These are phyloP conservation scores for Amanita rubescens DNA, from an alignment of 768 basidiomycete species.

Conservation along the genomic window DNA sequence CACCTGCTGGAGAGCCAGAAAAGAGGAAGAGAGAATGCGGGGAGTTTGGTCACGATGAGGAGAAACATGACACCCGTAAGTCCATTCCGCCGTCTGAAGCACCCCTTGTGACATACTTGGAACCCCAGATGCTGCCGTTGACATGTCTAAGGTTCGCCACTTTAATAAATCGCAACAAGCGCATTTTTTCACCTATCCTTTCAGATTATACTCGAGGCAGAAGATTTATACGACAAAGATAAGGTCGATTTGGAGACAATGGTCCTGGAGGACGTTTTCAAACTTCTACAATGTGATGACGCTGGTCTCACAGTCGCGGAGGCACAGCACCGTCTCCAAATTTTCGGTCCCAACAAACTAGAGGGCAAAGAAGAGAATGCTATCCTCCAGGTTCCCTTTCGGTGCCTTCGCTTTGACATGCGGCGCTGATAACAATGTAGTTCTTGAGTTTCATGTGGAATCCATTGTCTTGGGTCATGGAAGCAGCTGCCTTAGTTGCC, in stretches of 20 bases:
- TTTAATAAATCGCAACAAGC: not conserved
- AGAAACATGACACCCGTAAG: constrained; percentile 63
- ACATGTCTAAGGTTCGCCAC: constrained; percentile 64
- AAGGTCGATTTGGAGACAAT: constrained; percentile 99
- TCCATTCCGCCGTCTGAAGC: constrained; percentile 13
- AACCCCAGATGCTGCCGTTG: constrained; percentile 69
- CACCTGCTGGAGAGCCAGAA: constrained; percentile 29
- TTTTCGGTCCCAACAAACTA: constrained; percentile 96
- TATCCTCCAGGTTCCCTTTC: constrained; percentile 59
- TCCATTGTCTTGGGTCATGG: constrained; percentile 99
- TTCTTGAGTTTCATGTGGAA: constrained; percentile 99
- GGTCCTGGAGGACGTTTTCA: constrained; percentile 94
- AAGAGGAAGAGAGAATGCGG: constrained; percentile 80
- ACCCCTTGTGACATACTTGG: constrained; percentile 10
- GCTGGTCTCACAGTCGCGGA: constrained; percentile 72
- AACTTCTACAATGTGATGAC: constrained; percentile 85
- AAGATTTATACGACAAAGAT: constrained; percentile 96
- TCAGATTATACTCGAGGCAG: constrained; percentile 83
- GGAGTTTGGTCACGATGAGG: constrained; percentile 71
- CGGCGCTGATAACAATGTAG: constrained; percentile 26
- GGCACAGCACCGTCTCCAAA: constrained; percentile 73
- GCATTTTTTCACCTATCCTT: not conserved
- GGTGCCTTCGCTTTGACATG: not conserved
- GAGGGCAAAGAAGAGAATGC: constrained; percentile 87
- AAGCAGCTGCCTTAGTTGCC: constrained; percentile 89